A percentile compares a stretch with the other conserved stretches of the same genome.
These are phyloP conservation scores for Ascochyta koolunga DNA, from an alignment of 2,329 filamentous ascomycete genomes.

Conservation along the genomic window DNA sequence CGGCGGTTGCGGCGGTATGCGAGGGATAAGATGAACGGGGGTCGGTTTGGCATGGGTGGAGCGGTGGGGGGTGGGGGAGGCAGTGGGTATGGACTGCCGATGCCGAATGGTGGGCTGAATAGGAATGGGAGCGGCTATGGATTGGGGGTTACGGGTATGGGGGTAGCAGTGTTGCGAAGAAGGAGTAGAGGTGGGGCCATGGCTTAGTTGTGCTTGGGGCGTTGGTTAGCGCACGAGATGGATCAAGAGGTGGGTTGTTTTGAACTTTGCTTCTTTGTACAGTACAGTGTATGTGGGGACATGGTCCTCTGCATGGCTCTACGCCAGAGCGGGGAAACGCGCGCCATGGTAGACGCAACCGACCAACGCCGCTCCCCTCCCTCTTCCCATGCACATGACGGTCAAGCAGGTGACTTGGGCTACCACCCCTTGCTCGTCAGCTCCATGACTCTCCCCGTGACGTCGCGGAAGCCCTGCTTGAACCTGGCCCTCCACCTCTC, in stretches of 20 bases:
- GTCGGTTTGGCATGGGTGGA: slow-evolving; percentile 44
- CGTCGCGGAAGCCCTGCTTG: slow-evolving; percentile 69
- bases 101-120: slow-evolving; percentile 28
- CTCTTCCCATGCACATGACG: no score
- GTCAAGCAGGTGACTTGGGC: no score
- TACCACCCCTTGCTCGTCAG: slow-evolving; percentile 83
- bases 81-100: slow-evolving; percentile 40
- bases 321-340: neutral
- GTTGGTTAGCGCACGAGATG: no score
- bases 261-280: no score
- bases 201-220: neutral
- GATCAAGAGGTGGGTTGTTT: neutral
- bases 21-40: slow-evolving; percentile 55
- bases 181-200: slow-evolving; percentile 39
- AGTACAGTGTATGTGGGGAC: neutral
- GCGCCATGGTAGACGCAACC: no score
- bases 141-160: slow-evolving; percentile 54
- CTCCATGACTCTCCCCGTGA: slow-evolving; percentile 68
- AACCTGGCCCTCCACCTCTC: slow-evolving; percentile 74
- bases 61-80: slow-evolving; percentile 24
- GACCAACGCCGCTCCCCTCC: neutral
- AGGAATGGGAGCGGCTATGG: slow-evolving; percentile 50
- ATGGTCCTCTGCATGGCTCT: neutral
- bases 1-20: slow-evolving; percentile 62
- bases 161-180: slow-evolving; percentile 50